These are phyloP conservation scores for Lepidium africanum DNA, from an alignment of 345 rosid genomes.

Conservation along the genomic window DNA sequence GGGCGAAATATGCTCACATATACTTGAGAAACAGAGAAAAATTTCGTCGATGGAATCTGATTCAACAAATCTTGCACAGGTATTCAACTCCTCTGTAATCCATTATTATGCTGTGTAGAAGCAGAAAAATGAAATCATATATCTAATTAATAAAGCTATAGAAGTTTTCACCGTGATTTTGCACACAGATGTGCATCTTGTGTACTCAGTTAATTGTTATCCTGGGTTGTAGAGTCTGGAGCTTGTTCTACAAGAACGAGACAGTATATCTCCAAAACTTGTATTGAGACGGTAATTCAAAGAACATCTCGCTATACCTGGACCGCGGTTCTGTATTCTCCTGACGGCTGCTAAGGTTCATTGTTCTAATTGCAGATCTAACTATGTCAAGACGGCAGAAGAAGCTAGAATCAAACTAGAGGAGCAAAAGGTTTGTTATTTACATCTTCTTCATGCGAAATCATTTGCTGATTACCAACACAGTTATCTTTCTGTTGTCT, in stretches of 20 bases:
- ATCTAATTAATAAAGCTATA: background rate
- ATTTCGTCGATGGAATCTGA: conserved; percentile 48
- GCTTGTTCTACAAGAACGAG: conserved; percentile 55
- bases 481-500: background rate
- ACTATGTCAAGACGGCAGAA: conserved; percentile 42
- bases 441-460: background rate
- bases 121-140: background rate
- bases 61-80: conserved; percentile 58
- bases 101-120: background rate
- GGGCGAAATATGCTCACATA: conserved; percentile 52
- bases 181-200: background rate
- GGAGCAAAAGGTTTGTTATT: conserved; percentile 48
- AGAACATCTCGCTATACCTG: conserved; percentile 2
- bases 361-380: conserved; percentile 33
- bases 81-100: background rate
- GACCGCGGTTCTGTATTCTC: background rate
- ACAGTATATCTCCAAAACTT: conserved; percentile 42
- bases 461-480: background rate
- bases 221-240: conserved; percentile 40
- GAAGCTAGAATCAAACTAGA: conserved; percentile 41
- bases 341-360: background rate
- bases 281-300: conserved; percentile 45
- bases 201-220: background rate
- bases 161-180: background rate
- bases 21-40: conserved; percentile 52